phyloP scores from a whole-genome alignment of 2,329 filamentous ascomycete genomes.

The Nannizziopsis arthrosporioides region DNA sequence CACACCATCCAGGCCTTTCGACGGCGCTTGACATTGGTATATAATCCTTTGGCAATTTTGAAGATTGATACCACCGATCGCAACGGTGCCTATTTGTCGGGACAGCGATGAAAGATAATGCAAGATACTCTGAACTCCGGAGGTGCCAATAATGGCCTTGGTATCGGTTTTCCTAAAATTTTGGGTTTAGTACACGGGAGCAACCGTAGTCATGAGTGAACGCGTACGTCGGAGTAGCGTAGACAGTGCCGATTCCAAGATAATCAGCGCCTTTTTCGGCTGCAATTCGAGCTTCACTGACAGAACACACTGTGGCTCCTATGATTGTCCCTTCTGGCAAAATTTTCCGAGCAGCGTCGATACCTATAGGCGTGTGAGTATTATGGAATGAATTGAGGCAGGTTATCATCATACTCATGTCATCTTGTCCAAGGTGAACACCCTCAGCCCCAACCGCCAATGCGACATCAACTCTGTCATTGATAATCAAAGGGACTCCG shows the following conservation, averaged over 20 bases:
- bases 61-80: slow-evolving; percentile 78
- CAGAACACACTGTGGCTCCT: slow-evolving; percentile 69
- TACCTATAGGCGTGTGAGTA: slow-evolving; percentile 33
- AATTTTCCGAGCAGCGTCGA: slow-evolving; percentile 55
- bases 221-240: slow-evolving; percentile 64
- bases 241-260: slow-evolving; percentile 81
- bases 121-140: slow-evolving; percentile 58
- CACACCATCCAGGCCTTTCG: slow-evolving; percentile 61
- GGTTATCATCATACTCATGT: slow-evolving; percentile 52
- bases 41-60: slow-evolving; percentile 63
- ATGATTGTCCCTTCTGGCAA: slow-evolving; percentile 71
- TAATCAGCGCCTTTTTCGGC: slow-evolving; percentile 73
- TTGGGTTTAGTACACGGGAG: slow-evolving; percentile 7
- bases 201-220: neutral
- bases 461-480: slow-evolving; percentile 84
- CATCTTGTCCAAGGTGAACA: slow-evolving; percentile 90
- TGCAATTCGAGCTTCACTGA: slow-evolving; percentile 60
- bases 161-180: slow-evolving; percentile 65
- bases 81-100: slow-evolving; percentile 46
- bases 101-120: slow-evolving; percentile 42
- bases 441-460: slow-evolving; percentile 78
- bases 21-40: slow-evolving; percentile 50
- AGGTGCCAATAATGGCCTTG: slow-evolving; percentile 65
- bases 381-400: neutral
- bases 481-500: slow-evolving; percentile 73